Base-by-base conservation (phyloP, 306 rosid genomes). In the Casuarina equisetifolia region DNA sequence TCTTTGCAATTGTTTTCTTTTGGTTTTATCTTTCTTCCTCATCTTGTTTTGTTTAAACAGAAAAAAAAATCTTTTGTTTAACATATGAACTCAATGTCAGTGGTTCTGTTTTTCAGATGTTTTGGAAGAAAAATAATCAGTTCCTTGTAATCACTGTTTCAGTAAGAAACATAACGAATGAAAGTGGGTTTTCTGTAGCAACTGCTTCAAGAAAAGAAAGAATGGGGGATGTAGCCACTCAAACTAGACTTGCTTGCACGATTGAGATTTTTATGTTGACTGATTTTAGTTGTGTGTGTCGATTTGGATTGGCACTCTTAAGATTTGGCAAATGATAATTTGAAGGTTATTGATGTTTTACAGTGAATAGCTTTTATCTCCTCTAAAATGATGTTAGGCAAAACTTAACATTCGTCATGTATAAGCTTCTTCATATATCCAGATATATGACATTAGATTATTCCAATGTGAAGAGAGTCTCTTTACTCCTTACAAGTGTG, bases 201-300 rank as follows among this genome's bases (percentile, higher is more conserved):
- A 39, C 16, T 2, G 19, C 46, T 38, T 4, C 70, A 64, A 39
- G 38, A 25, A 38, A 16, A 39, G 70, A 64, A 40, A 40, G 71
- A 32, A 40, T 66, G 49, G 13, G 42, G 0, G 32, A 66, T 9
- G 17, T 40, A 40, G 35, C 70, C 45, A 16, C 45, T 6, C 25
- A 40, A 40, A 45, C 5, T 40, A 39, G 48, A 39, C 17, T 17
- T 66, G 70, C 25, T 66, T 66, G 11, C 70, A 66, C 6, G 32
- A 48, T 39, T 63, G 69, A 63, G 44, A 45, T 63, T 58, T 39
- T 8, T 58, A 58, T 58, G 4, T 58, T 58, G 64, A 58, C 64
- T 58, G 64, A 58, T 13, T 38, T 38, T 42, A 42, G 36, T 66
- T 66, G 51, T 17, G 70, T 66, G 13, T 17, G 35, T 42, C 3